These are phyloP conservation scores for Aspergillus oerlinghausenensis DNA, from an alignment of 2,329 filamentous ascomycete species.

Conservation along the genomic window DNA sequence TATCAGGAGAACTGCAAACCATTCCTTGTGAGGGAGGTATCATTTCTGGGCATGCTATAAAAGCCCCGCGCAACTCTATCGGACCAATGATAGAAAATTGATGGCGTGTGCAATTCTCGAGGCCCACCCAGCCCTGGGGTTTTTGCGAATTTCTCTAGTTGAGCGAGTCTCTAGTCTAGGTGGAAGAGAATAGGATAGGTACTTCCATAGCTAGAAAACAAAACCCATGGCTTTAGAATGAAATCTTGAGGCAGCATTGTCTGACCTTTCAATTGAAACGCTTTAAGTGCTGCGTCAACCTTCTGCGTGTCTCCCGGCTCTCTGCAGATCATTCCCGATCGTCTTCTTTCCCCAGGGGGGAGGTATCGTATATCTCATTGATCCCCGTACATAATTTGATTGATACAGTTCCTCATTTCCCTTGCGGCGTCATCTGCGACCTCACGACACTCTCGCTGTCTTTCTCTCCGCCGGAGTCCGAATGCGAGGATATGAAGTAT, in stretches of 20 bases:
- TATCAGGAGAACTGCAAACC: background rate
- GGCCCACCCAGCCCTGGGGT: background rate
- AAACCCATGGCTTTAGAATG: background rate
- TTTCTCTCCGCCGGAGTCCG: background rate
- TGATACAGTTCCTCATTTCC: background rate
- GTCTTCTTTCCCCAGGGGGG: background rate
- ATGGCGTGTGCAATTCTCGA: background rate
- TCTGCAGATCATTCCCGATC: background rate
- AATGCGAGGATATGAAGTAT: slow-evolving; percentile 20
- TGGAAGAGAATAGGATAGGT: too few species aligned
- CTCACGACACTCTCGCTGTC: background rate
- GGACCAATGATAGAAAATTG: background rate
- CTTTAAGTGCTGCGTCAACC: background rate
- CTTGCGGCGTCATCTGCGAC: slow-evolving; percentile 1
- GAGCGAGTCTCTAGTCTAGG: background rate
- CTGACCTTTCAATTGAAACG: background rate
- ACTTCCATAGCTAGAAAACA: background rate
- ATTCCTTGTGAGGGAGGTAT: background rate
- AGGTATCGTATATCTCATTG: background rate
- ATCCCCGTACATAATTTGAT: background rate
- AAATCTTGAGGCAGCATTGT: background rate
- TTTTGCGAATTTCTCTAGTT: background rate
- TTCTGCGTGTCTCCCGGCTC: background rate
- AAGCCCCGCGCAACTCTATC: background rate
- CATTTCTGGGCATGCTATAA: background rate